These are phyloP conservation scores for Linum tenue DNA, from an alignment of 345 rosid genomes.

Conservation along the genomic window DNA sequence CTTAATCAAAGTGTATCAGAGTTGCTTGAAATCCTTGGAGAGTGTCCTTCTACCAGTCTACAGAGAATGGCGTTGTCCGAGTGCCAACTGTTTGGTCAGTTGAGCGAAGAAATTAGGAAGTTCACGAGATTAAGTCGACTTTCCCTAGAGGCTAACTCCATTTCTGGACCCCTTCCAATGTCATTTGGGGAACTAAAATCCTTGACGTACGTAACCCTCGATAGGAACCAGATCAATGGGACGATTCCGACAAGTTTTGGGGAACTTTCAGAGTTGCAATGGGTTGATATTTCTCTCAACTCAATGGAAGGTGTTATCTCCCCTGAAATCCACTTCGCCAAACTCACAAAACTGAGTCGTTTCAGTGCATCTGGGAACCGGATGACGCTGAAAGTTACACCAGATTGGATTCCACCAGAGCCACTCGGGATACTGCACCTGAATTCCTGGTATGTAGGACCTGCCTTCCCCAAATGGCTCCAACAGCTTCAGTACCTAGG, in stretches of 20 bases:
- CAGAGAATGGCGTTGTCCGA: background rate
- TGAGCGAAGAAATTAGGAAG: background rate
- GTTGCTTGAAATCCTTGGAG: background rate
- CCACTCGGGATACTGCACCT: background rate
- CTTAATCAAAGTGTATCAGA: background rate
- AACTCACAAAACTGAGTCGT: background rate
- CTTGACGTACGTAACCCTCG: background rate
- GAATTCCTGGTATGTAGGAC: background rate
- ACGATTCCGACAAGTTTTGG: background rate
- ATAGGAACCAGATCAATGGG: background rate
- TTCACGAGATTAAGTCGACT: background rate
- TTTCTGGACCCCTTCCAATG: background rate
- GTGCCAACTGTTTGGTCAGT: background rate
- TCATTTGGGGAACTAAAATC: slow-evolving; percentile 1
- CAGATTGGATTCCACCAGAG: background rate
- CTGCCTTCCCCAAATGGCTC: background rate
- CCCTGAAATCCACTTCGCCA: background rate
- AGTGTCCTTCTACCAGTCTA: background rate
- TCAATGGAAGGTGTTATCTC: slow-evolving; percentile 1
- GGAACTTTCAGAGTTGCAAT: background rate
- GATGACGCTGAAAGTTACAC: background rate
- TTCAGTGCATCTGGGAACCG: background rate
- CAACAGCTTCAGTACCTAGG: background rate
- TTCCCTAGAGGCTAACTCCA: background rate
- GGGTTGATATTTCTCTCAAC: background rate